These are phyloP conservation scores for Candida freyschussii DNA, from an alignment of 1,139 yeast genomes.

Conservation along the genomic window DNA sequence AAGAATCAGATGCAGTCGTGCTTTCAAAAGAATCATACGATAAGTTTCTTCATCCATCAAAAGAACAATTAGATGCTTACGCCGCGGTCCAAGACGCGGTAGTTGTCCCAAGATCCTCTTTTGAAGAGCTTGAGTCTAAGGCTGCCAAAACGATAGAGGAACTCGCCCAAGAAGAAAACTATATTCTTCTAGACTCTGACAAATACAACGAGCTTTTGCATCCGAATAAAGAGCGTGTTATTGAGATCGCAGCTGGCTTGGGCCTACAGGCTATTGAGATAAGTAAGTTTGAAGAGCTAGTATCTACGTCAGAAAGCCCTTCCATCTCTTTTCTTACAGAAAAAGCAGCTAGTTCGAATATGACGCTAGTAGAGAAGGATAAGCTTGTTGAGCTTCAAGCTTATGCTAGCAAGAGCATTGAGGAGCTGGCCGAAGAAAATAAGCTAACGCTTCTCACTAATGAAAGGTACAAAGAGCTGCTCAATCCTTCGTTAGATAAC, in stretches of 20 bases:
- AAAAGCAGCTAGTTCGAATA: constrained; percentile 24
- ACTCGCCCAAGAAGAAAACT: constrained; percentile 17
- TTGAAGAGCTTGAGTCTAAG: constrained; percentile 14
- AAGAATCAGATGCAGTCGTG: not conserved
- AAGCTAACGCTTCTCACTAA: constrained; percentile 10
- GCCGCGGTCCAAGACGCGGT: constrained; percentile 23
- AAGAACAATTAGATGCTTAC: constrained; percentile 30
- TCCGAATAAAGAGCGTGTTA: constrained; percentile 32
- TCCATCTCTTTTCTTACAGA: constrained; percentile 16
- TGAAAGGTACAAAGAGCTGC: constrained; percentile 11
- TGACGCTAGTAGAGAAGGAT: constrained; percentile 26
- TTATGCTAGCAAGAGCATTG: constrained; percentile 29
- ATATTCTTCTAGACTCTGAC: constrained; percentile 21
- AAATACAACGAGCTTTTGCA: constrained; percentile 27
- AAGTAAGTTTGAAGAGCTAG: constrained; percentile 22
- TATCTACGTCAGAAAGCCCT: constrained; percentile 17
- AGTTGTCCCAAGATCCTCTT: constrained; percentile 18
- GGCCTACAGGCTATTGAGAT: constrained; percentile 27
- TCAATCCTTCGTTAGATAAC: constrained; percentile 17
- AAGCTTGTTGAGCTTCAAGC: constrained; percentile 28
- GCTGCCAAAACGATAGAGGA: constrained; percentile 22
- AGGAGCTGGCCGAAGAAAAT: constrained; percentile 20
- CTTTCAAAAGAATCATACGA: not conserved
- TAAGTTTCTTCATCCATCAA: constrained; percentile 3
- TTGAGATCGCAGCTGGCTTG: constrained; percentile 29